phyloP scores from a whole-genome alignment of 768 basidiomycete genomes.

The Psilocybe azurescens region DNA sequence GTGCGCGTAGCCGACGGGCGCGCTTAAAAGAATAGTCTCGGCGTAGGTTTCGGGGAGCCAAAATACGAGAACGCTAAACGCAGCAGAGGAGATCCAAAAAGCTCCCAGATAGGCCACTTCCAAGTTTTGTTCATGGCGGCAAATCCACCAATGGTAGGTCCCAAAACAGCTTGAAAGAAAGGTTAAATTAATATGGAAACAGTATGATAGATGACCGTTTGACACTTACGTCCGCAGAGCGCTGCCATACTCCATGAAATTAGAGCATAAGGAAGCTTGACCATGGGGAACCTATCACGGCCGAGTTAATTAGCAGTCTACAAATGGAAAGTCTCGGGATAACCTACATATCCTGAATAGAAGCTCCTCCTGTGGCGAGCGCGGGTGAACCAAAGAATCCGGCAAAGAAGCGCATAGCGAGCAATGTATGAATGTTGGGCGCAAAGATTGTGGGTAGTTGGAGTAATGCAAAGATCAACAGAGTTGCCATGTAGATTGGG shows the following conservation, averaged over 20 bases:
- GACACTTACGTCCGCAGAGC: constrained; percentile 4
- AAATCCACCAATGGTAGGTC: constrained; percentile 7
- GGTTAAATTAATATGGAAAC: not conserved
- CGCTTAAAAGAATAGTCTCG: constrained; percentile 6
- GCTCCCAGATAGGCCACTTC: constrained; percentile 6
- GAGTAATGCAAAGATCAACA: not conserved
- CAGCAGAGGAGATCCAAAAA: constrained; percentile 3
- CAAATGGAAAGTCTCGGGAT: not conserved
- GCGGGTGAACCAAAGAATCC: constrained; percentile 7
- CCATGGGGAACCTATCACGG: not conserved
- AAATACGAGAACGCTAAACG: constrained; percentile 7
- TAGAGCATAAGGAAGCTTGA: constrained; percentile 8
- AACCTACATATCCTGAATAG: constrained; percentile 10
- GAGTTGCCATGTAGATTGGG: constrained; percentile 5
- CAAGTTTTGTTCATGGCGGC: constrained; percentile 2
- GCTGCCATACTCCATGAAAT: constrained; percentile 9
- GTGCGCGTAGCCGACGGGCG: not conserved
- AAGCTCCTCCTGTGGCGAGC: constrained; percentile 5
- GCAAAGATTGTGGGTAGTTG: constrained; percentile 8
- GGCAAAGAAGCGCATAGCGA: constrained; percentile 7
- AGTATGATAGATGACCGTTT: not conserved
- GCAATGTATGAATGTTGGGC: constrained; percentile 2
- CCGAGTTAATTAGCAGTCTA: not conserved
- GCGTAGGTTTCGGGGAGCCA: constrained; percentile 8
- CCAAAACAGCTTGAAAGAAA: not conserved